Evolutionary conservation across 345 rosid genomes (phyloP).

Genomic region (Lepidium sativum): DNA sequence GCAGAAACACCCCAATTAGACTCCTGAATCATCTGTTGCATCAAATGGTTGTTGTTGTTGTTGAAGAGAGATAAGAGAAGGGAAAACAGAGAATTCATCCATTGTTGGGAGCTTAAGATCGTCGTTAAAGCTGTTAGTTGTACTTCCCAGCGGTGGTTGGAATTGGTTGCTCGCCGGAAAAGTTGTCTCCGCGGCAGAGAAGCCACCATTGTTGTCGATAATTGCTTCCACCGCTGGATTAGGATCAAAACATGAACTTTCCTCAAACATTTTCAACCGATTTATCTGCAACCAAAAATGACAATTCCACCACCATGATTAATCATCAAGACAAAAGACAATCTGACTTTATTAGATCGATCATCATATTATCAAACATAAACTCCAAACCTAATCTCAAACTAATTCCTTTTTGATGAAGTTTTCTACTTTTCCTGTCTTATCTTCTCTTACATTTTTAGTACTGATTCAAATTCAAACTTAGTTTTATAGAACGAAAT

Average conservation of each 20-base stretch:
- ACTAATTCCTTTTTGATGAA: too few relatives aligned
- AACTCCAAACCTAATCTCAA: too few relatives aligned
- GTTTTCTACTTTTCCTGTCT: too few relatives aligned
- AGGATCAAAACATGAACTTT: constrained; percentile 40
- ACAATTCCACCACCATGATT: too few relatives aligned
- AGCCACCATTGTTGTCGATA: constrained; percentile 2
- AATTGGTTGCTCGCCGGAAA: constrained; percentile 5
- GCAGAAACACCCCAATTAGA: constrained; percentile 25
- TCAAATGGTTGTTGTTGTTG: constrained; percentile 21
- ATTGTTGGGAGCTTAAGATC: constrained; percentile 30
- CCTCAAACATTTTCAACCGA: constrained; percentile 33
- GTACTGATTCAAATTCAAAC: too few relatives aligned
- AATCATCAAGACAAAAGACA: too few relatives aligned
- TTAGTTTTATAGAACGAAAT: background rate
- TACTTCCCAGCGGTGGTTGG: constrained; percentile 15
- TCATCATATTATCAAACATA: too few relatives aligned
- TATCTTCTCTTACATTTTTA: too few relatives aligned
- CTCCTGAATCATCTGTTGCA: constrained; percentile 28
- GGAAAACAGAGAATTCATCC: constrained; percentile 25
- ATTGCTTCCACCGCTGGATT: constrained; percentile 27
- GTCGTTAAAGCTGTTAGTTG: constrained; percentile 31
- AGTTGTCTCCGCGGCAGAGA: background rate
- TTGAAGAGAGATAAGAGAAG: constrained; percentile 16
- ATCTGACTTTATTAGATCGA: background rate
- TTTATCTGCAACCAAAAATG: constrained; percentile 15